Conservation (phyloP, 805 yeast genomes). For the Zygoascus flipseniorum region DNA sequence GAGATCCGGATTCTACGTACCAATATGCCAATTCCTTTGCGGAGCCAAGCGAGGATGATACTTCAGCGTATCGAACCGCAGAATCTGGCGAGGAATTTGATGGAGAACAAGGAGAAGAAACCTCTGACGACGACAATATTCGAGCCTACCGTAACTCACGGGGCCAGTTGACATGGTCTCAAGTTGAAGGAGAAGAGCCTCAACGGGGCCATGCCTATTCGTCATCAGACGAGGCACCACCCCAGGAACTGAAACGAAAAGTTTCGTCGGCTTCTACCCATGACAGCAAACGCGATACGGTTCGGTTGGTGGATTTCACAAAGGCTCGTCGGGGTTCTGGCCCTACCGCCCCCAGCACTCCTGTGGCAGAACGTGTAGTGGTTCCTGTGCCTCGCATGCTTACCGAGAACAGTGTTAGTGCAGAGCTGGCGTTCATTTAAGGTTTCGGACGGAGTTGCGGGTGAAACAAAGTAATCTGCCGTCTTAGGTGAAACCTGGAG, state of each 20-base stretch:
- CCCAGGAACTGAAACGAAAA: constrained; percentile 8
- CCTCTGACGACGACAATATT: constrained; percentile 17
- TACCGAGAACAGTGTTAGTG: constrained; percentile 12
- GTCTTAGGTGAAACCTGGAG: no score
- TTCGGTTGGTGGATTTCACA: constrained; percentile 31
- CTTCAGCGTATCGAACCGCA: constrained; percentile 24
- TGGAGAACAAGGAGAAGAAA: constrained; percentile 5
- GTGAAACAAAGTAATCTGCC: no score
- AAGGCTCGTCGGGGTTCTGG: constrained; percentile 15
- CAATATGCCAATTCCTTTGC: not conserved
- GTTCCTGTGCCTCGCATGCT: not conserved
- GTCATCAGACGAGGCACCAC: constrained; percentile 2
- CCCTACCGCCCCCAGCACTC: not conserved
- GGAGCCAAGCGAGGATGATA: not conserved
- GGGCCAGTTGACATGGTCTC: constrained; percentile 28
- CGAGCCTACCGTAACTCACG: constrained; percentile 26
- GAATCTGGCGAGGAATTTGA: constrained; percentile 23
- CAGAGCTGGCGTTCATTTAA: constrained; percentile 28
- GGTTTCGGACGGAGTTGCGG: not conserved
- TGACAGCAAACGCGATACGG: constrained; percentile 22
- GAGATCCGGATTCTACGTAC: not conserved
- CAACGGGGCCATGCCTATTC: not conserved
- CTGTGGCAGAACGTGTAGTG: not conserved
- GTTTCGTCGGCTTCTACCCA: not conserved
- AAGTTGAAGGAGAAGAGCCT: constrained; percentile 4